phyloP scores from a whole-genome alignment of 1,284 basidiomycete species.

The Phylloboletellus chloephorus region DNA sequence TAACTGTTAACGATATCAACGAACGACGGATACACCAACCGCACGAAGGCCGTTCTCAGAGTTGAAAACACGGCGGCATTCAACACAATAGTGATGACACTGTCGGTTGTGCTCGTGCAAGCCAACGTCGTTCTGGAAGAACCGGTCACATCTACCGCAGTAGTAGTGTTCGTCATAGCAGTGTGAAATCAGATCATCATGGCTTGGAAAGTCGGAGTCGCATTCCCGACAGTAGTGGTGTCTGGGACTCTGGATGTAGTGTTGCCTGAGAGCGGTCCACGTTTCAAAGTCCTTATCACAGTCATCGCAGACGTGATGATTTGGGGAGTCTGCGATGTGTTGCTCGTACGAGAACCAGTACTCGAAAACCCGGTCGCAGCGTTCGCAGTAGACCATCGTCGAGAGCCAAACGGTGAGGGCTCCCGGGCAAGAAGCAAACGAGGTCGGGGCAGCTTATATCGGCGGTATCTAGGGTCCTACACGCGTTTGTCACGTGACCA shows the following conservation, averaged over 20 bases:
- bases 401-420: neutral
- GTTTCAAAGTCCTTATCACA: conserved; percentile 23
- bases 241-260: conserved; percentile 23
- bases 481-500: conserved; percentile 30
- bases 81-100: conserved; percentile 44
- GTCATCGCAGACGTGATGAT: conserved; percentile 19
- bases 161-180: conserved; percentile 35
- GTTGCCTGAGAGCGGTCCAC: conserved; percentile 17
- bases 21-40: neutral
- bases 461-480: conserved; percentile 25
- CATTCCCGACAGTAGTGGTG: conserved; percentile 43
- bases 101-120: conserved; percentile 46
- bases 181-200: conserved; percentile 30
- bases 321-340: conserved; percentile 20
- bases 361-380: conserved; percentile 18
- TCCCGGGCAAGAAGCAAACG: neutral
- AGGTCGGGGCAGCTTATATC: neutral
- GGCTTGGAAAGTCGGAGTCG: conserved; percentile 31
- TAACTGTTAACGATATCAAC: conserved; percentile 2
- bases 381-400: conserved; percentile 18
- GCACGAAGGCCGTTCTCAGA: conserved; percentile 34
- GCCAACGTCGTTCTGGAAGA: conserved; percentile 37
- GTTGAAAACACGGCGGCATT: conserved; percentile 41
- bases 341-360: conserved; percentile 17
- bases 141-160: conserved; percentile 37